phyloP scores from a whole-genome alignment of 2,329 filamentous ascomycete species.

The Trichophyton verrucosum region DNA sequence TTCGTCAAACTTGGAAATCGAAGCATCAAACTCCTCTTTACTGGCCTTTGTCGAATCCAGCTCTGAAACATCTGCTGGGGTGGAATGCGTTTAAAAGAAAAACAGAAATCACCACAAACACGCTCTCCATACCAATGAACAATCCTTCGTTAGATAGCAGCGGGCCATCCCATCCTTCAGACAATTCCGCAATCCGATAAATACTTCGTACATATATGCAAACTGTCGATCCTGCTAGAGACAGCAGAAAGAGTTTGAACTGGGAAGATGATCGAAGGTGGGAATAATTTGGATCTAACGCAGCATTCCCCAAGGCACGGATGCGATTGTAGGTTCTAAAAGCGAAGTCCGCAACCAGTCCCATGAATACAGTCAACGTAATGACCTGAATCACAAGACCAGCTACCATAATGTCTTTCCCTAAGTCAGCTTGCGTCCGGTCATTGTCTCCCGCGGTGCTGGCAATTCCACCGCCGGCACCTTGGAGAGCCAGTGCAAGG shows the following conservation, averaged over 20 bases:
- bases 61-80: constrained; percentile 25
- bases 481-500: constrained; percentile 49
- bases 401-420: constrained; percentile 31
- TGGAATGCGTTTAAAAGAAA: constrained; percentile 37
- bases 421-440: constrained; percentile 14
- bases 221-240: constrained; percentile 42
- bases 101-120: constrained; percentile 7
- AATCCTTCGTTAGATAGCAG: constrained; percentile 45
- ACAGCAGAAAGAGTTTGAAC: constrained; percentile 24
- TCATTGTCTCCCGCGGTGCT: constrained; percentile 25
- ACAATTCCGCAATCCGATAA: constrained; percentile 55
- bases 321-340: constrained; percentile 7
- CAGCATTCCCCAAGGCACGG: background rate
- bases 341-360: constrained; percentile 23
- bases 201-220: constrained; percentile 53
- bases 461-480: constrained; percentile 46
- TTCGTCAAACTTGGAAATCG: too few relatives aligned
- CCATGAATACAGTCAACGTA: constrained; percentile 25
- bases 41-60: constrained; percentile 1
- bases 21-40: background rate
- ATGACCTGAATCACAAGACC: constrained; percentile 33
- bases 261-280: constrained; percentile 21
- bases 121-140: constrained; percentile 48
- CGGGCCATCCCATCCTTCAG: constrained; percentile 48
- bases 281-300: constrained; percentile 9